Conservation (phyloP, 192 early-diverging fungal species). For the Entomortierella beljakovae region DNA sequence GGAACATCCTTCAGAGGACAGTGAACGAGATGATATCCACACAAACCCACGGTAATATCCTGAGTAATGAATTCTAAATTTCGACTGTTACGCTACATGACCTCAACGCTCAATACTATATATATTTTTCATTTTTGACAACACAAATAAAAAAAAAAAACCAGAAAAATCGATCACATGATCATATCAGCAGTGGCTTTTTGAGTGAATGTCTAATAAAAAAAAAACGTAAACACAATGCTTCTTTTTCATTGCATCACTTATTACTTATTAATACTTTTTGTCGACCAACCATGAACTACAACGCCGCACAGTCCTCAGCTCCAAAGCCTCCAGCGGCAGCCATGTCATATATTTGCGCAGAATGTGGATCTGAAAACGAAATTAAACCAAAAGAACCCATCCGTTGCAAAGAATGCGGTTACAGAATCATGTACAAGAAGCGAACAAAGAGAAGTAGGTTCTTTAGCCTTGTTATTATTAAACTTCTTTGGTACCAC, state of each 20-base stretch:
- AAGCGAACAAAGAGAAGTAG: slow-evolving; percentile 94
- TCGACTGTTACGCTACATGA: background rate
- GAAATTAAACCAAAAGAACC: slow-evolving; percentile 94
- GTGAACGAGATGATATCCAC: slow-evolving; percentile 66
- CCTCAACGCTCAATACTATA: background rate
- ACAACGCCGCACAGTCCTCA: slow-evolving; percentile 34
- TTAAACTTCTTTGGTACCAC: background rate
- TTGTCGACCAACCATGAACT: slow-evolving; percentile 28
- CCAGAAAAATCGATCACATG: too few relatives aligned
- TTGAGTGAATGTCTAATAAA: background rate
- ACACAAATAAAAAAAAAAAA: slow-evolving; percentile 5
- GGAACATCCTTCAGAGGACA: slow-evolving; percentile 63
- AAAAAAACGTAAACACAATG: background rate
- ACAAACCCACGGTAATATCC: slow-evolving; percentile 42
- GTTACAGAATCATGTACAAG: slow-evolving; percentile 98
- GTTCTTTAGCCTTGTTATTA: slow-evolving; percentile 23
- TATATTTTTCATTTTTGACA: background rate
- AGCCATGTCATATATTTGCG: slow-evolving; percentile 44
- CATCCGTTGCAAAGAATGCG: slow-evolving; percentile 96
- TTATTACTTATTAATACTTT: background rate
- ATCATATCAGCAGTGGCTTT: too few relatives aligned
- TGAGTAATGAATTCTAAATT: slow-evolving; percentile 26
- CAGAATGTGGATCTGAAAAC: slow-evolving; percentile 90
- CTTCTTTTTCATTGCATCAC: background rate
- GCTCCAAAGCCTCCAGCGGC: slow-evolving; percentile 39